Base-by-base conservation (phyloP, 2,329 filamentous ascomycete genomes). In the Rutstroemia sp. region DNA sequence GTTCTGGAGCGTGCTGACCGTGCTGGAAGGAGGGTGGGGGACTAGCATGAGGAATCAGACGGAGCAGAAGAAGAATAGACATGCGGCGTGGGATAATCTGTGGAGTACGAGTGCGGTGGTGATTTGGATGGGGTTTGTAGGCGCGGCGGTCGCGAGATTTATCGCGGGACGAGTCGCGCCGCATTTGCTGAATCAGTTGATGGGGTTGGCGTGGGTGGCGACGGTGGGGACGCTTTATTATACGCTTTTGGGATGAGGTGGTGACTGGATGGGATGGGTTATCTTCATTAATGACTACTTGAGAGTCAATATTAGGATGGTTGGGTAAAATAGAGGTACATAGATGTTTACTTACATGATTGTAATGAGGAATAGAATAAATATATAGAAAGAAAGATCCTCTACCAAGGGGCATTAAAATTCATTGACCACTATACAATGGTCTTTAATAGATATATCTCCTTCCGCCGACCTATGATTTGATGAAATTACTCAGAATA, bases 21-120 rank as follows among this genome's bases (percentile, higher is more conserved):
- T 69, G 4, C 60, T 70, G 12, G 64, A 70, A 19, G 67, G 69
- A 14, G 66, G 67, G 0, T 72, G 70, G 71, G 70, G 70, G 2
- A 72, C 69, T 0, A 60, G 65, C 5, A 71, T 71, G 69, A 62
- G 70, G 3, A 67, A 64, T 17, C 64, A 62, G 30, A 59, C 58
- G 4, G 69, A 70, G 53, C 52, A 60, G 47, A 58, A 63, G 17
- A 66, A 67, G 45, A 55, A 48, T 8, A 44, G 53, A n/a, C 41
- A 44, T 34, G 58, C 48, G 6, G 53, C 58, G 0, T 47, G 57
- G 37, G 56, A 60, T 25, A 58, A 61, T 21, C 34, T 61, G 5
- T 61, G 60, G 58, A 54, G 44, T 45, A 58, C 56, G 10, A 60
- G 47, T 5, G 58, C 58, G 2, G 56, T 61, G 16, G 58, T 58